Evolutionary conservation across 1,139 yeast species (phyloP).

Genomic region (Zygoascus hellenicus): DNA sequence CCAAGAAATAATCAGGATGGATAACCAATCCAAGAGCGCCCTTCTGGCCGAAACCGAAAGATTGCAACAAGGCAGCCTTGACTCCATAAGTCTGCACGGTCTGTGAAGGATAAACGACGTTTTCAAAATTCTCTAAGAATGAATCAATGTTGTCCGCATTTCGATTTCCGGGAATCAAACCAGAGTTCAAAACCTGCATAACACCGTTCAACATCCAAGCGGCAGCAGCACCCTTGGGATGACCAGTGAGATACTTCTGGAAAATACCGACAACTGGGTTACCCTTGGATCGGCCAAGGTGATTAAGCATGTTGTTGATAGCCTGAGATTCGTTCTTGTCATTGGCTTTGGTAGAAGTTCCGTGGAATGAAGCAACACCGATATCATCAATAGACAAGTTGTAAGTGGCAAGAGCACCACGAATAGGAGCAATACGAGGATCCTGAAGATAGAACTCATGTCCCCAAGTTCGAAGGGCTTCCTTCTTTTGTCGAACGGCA

Average conservation of each 20-base stretch:
- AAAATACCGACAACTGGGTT: conserved; percentile 96
- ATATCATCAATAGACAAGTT: conserved; percentile 91
- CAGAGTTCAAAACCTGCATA: conserved; percentile 83
- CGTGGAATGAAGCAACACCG: conserved; percentile 98
- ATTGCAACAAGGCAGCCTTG: conserved; percentile 93
- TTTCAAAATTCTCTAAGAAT: conserved; percentile 72
- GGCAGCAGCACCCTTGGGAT: conserved; percentile 99
- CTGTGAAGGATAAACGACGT: conserved; percentile 91
- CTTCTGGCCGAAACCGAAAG: conserved; percentile 99
- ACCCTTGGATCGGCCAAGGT: conserved; percentile 95
- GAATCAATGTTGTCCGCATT: conserved; percentile 96
- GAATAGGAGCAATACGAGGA: conserved; percentile 91
- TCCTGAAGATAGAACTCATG: conserved; percentile 87
- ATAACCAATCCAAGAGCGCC: conserved; percentile 94
- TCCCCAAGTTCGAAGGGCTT: conserved; percentile 94
- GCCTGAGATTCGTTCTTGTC: conserved; percentile 97
- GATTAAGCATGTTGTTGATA: conserved; percentile 85
- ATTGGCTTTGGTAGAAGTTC: conserved; percentile 96
- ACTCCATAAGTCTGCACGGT: conserved; percentile 92
- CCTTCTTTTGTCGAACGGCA: conserved; percentile 76
- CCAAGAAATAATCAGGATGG: conserved; percentile 90
- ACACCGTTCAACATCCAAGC: conserved; percentile 99
- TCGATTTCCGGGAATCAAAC: conserved; percentile 97
- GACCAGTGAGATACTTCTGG: conserved; percentile 99
- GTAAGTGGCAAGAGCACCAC: conserved; percentile 94